Conservation (phyloP, 495 filamentous ascomycete genomes). For the Massariosphaeria phaeospora region DNA sequence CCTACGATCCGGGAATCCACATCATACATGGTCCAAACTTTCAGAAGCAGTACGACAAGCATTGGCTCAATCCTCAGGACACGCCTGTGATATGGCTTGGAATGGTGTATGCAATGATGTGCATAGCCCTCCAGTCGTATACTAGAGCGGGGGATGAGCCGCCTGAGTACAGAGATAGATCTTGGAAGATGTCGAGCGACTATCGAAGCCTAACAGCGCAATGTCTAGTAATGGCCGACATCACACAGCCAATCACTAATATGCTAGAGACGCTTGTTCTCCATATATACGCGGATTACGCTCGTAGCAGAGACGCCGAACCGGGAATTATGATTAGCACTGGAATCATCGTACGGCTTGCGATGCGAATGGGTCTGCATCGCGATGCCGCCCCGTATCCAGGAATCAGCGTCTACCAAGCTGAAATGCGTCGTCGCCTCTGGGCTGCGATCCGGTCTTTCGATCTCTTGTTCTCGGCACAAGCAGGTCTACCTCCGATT, state of each 20-base stretch:
- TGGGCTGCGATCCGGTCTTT: constrained; percentile 80
- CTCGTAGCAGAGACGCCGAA: constrained; percentile 73
- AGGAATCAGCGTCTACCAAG: constrained; percentile 78
- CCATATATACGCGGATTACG: constrained; percentile 76
- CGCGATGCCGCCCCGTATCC: constrained; percentile 82
- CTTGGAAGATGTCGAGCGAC: constrained; percentile 61
- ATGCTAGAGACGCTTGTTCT: constrained; percentile 88
- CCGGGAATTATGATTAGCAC: constrained; percentile 75
- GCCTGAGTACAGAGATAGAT: constrained; percentile 59
- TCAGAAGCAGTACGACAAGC: constrained; percentile 74
- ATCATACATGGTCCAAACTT: constrained; percentile 85
- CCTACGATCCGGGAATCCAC: constrained; percentile 68
- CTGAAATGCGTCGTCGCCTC: constrained; percentile 82
- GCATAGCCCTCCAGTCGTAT: constrained; percentile 87
- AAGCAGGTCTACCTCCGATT: constrained; percentile 86
- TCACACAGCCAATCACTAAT: constrained; percentile 76
- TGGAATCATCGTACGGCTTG: constrained; percentile 74
- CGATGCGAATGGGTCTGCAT: constrained; percentile 94
- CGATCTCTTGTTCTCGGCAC: constrained; percentile 87
- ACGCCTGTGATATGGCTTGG: constrained; percentile 85
- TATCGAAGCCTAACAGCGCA: constrained; percentile 82
- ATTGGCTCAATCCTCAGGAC: constrained; percentile 80
- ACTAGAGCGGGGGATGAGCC: constrained; percentile 86
- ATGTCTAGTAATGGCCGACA: constrained; percentile 81
- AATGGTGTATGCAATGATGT: constrained; percentile 80